Evolutionary conservation across 2,329 filamentous ascomycete genomes (phyloP).

Genomic region (Ceratocystiopsis sp.): DNA sequence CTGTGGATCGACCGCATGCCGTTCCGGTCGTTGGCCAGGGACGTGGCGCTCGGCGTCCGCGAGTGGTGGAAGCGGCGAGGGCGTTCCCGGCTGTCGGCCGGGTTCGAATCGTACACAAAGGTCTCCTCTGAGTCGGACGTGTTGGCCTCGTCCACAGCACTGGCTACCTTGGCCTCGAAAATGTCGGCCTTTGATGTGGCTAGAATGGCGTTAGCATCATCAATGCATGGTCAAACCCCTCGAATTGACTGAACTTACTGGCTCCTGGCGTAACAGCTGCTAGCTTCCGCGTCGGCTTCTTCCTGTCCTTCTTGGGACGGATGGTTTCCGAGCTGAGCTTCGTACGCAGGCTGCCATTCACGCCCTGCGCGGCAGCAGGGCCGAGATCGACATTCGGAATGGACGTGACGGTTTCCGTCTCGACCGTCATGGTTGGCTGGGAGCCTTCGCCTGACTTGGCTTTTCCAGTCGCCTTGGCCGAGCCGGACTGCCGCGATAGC

Average conservation of each 20-base stretch:
- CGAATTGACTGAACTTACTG: constrained; percentile 37
- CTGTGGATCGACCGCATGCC: constrained; percentile 47
- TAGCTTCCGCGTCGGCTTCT: constrained; percentile 59
- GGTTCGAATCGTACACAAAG: constrained; percentile 98
- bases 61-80: constrained; percentile 62
- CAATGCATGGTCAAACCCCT: no score
- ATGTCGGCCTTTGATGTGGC: constrained; percentile 93
- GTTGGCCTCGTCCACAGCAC: constrained; percentile 86
- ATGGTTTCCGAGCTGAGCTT: constrained; percentile 95
- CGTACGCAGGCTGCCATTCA: constrained; percentile 57
- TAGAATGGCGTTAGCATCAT: constrained; percentile 19
- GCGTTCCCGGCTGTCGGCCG: constrained; percentile 47
- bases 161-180: constrained; percentile 93
- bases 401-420: constrained; percentile 88
- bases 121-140: constrained; percentile 97
- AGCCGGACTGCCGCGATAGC: constrained; percentile 48
- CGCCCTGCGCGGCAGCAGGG: constrained; percentile 43
- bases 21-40: constrained; percentile 51
- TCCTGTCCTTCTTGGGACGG: constrained; percentile 83
- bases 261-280: constrained; percentile 52
- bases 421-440: constrained; percentile 83
- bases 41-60: constrained; percentile 84
- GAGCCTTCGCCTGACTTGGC: constrained; percentile 58
- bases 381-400: constrained; percentile 71
- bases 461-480: constrained; percentile 47